Conservation (phyloP, 257 asterid genomes). For the Verbena officinalis region DNA sequence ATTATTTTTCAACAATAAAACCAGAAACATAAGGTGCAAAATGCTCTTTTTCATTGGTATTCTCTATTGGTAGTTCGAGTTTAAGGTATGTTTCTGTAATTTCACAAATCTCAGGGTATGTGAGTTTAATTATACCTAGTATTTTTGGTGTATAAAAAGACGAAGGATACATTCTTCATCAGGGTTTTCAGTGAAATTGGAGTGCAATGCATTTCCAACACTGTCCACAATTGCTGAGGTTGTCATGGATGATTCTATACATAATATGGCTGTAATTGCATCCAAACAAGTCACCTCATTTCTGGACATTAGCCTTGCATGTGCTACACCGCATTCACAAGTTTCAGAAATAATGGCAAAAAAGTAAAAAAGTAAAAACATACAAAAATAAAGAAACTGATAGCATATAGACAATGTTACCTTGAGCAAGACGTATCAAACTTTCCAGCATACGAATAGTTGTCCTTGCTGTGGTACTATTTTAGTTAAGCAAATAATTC, state of each 20-base stretch:
- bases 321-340: conserved; percentile 61
- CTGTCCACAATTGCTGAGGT: conserved; percentile 94
- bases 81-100: too few relatives aligned
- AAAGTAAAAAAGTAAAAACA: too few relatives aligned
- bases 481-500: conserved; percentile 23
- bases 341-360: conserved; percentile 27
- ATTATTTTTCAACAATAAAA: too few relatives aligned
- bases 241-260: conserved; percentile 94
- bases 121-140: too few relatives aligned
- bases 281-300: conserved; percentile 88
- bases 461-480: conserved; percentile 77
- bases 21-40: too few relatives aligned
- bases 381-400: conserved; percentile 22
- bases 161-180: conserved; percentile 95
- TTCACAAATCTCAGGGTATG: too few relatives aligned
- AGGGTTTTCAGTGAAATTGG: conserved; percentile 84
- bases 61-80: too few relatives aligned
- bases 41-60: too few relatives aligned
- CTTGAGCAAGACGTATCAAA: conserved; percentile 98
- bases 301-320: conserved; percentile 96
- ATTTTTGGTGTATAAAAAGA: too few relatives aligned
- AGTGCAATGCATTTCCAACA: conserved; percentile 89
- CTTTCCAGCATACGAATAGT: conserved; percentile 98
- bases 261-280: conserved; percentile 90
- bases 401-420: conserved; percentile 36